A percentile compares a stretch with the other conserved stretches of the same genome.
Evolutionary conservation across 2,329 filamentous ascomycete genomes (phyloP).

Genomic region (Claviceps maximensis): DNA sequence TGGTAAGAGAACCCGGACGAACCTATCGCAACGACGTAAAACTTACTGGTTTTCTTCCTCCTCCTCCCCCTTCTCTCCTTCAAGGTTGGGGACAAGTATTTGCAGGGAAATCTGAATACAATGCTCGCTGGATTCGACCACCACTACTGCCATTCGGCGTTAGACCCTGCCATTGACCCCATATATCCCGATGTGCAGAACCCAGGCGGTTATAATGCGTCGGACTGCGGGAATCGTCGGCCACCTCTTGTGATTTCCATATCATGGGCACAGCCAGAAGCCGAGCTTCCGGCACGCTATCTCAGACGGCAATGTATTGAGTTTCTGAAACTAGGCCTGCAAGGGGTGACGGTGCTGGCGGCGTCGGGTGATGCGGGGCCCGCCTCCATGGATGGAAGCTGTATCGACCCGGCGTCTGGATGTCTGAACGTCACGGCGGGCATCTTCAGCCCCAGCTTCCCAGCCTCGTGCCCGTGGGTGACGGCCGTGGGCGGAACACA

Average conservation of each 20-base stretch:
- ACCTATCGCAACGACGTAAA: too few species aligned
- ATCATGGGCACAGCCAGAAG: not conserved
- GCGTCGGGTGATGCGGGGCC: constrained; percentile 44
- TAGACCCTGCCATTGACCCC: not conserved
- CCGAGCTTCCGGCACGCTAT: not conserved
- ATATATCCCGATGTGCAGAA: not conserved
- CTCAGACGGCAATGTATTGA: not conserved
- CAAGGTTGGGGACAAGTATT: not conserved
- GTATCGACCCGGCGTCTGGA: constrained; percentile 5
- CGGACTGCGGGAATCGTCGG: not conserved
- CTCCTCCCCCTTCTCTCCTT: too few species aligned
- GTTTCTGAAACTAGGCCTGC: constrained; percentile 39
- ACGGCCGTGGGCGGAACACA: constrained; percentile 48
- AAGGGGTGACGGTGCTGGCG: constrained; percentile 53
- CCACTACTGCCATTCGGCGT: not conserved
- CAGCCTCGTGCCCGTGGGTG: constrained; percentile 41
- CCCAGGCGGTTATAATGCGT: not conserved
- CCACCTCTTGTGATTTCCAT: not conserved
- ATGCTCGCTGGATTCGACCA: not conserved
- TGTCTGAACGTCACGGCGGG: constrained; percentile 23
- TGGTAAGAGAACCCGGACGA: too few species aligned
- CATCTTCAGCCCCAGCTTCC: constrained; percentile 22
- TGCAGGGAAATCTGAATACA: not conserved
- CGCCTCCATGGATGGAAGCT: constrained; percentile 4
- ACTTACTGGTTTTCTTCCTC: too few species aligned